These are phyloP conservation scores for Salvia splendens DNA, from an alignment of 257 asterid genomes.

Conservation along the genomic window DNA sequence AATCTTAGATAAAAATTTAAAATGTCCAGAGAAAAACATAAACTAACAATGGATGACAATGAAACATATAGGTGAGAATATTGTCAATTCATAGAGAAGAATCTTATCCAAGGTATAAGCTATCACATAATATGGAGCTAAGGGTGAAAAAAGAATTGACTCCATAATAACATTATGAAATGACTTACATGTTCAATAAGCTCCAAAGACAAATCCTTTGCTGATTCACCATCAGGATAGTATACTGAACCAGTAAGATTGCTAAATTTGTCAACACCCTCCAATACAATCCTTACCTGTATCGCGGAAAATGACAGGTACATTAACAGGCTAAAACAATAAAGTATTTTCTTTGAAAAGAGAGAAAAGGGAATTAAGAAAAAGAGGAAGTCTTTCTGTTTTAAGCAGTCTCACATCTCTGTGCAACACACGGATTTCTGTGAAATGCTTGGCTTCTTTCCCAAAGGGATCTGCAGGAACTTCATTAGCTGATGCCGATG, in stretches of 20 bases:
- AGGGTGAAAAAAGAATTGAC: background rate
- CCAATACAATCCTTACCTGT: constrained; percentile 93
- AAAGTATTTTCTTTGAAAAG: background rate
- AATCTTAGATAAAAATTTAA: constrained; percentile 1
- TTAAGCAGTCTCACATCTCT: constrained; percentile 68
- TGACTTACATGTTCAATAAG: constrained; percentile 80
- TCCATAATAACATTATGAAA: constrained; percentile 1
- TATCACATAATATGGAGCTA: constrained; percentile 11
- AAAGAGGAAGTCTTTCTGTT: background rate
- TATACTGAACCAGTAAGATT: constrained; percentile 84
- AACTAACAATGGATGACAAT: background rate
- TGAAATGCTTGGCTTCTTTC: constrained; percentile 94
- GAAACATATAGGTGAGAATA: background rate
- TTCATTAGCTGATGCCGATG: constrained; percentile 60
- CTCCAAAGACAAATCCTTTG: constrained; percentile 87
- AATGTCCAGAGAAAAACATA: background rate
- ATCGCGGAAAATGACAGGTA: constrained; percentile 28
- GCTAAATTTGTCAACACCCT: constrained; percentile 93
- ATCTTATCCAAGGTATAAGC: constrained; percentile 4
- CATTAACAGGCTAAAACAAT: constrained; percentile 18
- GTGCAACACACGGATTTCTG: constrained; percentile 86
- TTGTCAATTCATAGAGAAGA: constrained; percentile 2
- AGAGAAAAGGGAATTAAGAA: background rate
- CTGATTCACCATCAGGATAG: constrained; percentile 87
- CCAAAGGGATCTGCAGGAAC: constrained; percentile 86